Evolutionary conservation across 2,329 filamentous ascomycete genomes (phyloP).

Genomic region (Colletotrichum karsti): DNA sequence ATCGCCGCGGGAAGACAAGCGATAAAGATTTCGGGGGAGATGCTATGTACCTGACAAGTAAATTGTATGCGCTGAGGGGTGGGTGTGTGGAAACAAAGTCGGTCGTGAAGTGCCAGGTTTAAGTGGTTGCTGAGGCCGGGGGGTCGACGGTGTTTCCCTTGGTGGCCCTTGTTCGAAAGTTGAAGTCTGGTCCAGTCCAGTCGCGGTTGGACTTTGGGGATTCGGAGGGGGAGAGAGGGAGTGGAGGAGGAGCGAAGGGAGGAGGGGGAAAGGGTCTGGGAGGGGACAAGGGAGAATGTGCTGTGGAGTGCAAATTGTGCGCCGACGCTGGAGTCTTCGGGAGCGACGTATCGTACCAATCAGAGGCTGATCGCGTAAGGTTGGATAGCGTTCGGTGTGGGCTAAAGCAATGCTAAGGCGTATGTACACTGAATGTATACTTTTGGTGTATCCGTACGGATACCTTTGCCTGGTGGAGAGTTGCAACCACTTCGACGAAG

Average conservation of each 20-base stretch:
- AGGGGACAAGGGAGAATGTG: constrained; percentile 16
- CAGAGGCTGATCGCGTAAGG: constrained; percentile 39
- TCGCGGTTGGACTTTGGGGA: constrained; percentile 28
- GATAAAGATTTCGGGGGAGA: constrained; percentile 16
- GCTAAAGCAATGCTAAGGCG: constrained; percentile 17
- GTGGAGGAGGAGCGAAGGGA: no score
- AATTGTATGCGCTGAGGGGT: not conserved
- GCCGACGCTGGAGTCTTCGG: constrained; percentile 22
- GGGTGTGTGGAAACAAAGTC: constrained; percentile 7
- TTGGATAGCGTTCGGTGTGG: constrained; percentile 28
- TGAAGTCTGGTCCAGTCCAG: constrained; percentile 11
- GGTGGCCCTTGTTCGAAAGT: constrained; percentile 20
- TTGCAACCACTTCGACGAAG: constrained; percentile 12
- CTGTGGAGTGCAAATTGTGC: constrained; percentile 25
- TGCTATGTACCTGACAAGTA: not conserved
- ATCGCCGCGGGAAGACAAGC: no score
- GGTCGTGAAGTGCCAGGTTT: not conserved
- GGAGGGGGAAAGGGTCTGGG: no score
- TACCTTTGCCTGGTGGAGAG: constrained; percentile 18
- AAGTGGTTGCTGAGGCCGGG: constrained; percentile 6
- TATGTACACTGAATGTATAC: constrained; percentile 1
- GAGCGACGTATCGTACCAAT: constrained; percentile 42
- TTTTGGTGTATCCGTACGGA: constrained; percentile 12
- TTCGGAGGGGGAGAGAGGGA: not conserved
- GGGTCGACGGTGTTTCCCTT: constrained; percentile 21